phyloP scores from a whole-genome alignment of 2,329 filamentous ascomycete species.

The Clarireedia monteithiana region DNA sequence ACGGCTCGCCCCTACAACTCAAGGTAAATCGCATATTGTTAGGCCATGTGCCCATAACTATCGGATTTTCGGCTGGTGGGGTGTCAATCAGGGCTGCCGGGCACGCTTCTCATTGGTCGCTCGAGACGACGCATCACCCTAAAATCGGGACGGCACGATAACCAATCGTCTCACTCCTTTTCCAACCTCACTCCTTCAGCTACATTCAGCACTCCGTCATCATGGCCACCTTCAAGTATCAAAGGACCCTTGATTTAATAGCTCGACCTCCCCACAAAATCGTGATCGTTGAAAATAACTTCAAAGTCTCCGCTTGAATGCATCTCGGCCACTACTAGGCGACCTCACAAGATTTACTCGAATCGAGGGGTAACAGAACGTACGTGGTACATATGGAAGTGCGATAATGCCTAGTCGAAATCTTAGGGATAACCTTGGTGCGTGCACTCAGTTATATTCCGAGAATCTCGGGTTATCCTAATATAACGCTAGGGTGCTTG shows the following conservation, averaged over 20 bases:
- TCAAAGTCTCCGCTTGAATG: background rate
- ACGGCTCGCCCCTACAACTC: no score
- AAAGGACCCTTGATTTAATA: background rate
- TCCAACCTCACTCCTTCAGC: slow-evolving; percentile 1
- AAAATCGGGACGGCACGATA: background rate
- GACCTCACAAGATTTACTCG: no score
- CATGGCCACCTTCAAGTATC: background rate
- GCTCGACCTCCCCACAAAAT: background rate
- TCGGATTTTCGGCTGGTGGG: no score
- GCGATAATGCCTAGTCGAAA: background rate
- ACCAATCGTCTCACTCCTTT: background rate
- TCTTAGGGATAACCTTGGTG: background rate
- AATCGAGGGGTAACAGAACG: no score
- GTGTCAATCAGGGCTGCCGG: no score
- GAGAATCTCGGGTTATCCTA: background rate
- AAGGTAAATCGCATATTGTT: no score
- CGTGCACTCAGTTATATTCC: background rate
- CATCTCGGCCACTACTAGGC: background rate
- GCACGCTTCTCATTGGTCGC: no score
- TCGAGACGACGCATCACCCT: background rate
- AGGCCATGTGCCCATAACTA: no score
- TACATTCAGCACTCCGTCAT: background rate
- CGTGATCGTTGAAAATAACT: background rate
- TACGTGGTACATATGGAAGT: no score
- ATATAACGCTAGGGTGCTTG: background rate